Conservation (phyloP, 768 basidiomycete genomes). For the Leccinum arenicola region DNA sequence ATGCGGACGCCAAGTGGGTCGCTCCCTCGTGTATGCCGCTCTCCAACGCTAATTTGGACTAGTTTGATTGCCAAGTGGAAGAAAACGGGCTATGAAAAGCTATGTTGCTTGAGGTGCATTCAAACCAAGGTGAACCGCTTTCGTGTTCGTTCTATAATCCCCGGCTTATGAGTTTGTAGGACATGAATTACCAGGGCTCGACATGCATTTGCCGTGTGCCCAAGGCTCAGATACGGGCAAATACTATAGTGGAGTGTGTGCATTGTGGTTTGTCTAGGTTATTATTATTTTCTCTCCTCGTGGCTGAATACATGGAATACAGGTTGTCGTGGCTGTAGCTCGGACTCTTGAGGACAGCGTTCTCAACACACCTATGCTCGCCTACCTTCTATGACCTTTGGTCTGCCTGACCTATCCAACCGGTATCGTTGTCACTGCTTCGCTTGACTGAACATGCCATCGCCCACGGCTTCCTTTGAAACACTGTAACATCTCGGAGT, state of each 20-base stretch:
- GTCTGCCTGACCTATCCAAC: background rate
- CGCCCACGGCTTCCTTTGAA: background rate
- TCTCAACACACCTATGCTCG: background rate
- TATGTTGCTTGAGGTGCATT: conserved; percentile 96
- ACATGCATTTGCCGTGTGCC: conserved; percentile 98
- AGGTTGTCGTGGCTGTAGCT: conserved; percentile 92
- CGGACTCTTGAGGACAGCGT: conserved; percentile 58
- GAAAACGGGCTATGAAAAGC: conserved; percentile 96
- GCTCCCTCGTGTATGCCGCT: background rate
- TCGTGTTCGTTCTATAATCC: conserved; percentile 2
- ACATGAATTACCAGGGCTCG: conserved; percentile 99
- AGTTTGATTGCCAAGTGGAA: conserved; percentile 99
- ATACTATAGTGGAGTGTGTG: conserved; percentile 93
- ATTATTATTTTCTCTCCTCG: background rate
- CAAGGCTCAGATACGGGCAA: conserved; percentile 85
- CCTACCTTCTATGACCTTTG: background rate
- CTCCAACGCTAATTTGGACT: conserved; percentile 7
- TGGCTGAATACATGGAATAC: conserved; percentile 14
- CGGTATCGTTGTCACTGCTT: background rate
- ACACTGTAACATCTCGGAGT: background rate
- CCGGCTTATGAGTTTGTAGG: conserved; percentile 44
- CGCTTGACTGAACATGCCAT: background rate
- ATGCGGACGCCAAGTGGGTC: conserved; percentile 92
- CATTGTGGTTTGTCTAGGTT: conserved; percentile 77
- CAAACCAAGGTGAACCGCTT: conserved; percentile 69